Evolutionary conservation across 768 basidiomycete species (phyloP).

Genomic region (Lentinula edodes): DNA sequence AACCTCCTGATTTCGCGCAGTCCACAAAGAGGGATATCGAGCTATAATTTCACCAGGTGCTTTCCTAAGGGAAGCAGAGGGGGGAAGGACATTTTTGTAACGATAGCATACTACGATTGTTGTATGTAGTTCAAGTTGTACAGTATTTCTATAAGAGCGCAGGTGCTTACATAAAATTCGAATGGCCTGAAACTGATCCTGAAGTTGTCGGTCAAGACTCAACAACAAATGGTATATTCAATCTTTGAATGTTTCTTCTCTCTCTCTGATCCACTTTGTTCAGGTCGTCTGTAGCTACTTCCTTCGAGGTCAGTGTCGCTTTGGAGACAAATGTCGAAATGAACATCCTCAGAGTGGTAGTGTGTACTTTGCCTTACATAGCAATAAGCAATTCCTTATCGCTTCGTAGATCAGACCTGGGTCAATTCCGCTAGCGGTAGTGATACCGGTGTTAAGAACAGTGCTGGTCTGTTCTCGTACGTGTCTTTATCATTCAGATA

Average conservation of each 20-base stretch:
- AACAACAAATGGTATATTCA: background rate
- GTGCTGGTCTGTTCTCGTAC: constrained; percentile 33
- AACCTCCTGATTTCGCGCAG: background rate
- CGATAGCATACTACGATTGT: too few species aligned
- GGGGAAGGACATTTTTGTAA: too few species aligned
- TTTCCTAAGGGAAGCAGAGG: too few species aligned
- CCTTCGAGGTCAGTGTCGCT: constrained; percentile 59
- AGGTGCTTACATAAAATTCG: background rate
- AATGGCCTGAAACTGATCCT: background rate
- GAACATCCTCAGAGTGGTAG: constrained; percentile 61
- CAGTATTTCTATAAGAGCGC: background rate
- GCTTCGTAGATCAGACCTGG: constrained; percentile 35
- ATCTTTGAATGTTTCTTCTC: background rate
- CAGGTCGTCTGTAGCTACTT: constrained; percentile 61
- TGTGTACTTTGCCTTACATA: constrained; percentile 15
- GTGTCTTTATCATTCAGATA: constrained; percentile 11
- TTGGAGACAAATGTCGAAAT: constrained; percentile 59
- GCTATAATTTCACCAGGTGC: background rate
- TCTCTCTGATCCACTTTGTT: background rate
- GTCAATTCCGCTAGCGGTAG: constrained; percentile 17
- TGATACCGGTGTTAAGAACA: constrained; percentile 15
- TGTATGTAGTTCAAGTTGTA: too few species aligned
- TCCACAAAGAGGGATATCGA: background rate
- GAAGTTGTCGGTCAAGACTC: background rate
- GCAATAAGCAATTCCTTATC: background rate